phyloP scores from a whole-genome alignment of 768 basidiomycete genomes.

The Lactarius vividus region DNA sequence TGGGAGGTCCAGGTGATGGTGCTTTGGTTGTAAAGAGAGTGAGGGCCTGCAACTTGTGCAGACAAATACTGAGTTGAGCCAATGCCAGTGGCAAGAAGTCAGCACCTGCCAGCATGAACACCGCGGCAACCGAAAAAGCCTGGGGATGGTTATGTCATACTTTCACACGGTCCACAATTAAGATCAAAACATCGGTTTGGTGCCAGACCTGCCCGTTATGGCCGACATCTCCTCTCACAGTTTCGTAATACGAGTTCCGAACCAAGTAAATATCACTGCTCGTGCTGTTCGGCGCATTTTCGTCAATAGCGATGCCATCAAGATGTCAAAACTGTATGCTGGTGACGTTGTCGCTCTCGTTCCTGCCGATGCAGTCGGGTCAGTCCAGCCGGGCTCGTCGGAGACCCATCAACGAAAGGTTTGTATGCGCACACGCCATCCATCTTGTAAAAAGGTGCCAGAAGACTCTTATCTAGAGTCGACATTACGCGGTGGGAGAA shows the following conservation, averaged over 20 bases:
- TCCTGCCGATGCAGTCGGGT: slow-evolving; percentile 28
- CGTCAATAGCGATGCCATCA: slow-evolving; percentile 60
- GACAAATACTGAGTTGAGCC: neutral
- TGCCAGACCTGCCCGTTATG: neutral
- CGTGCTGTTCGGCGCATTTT: slow-evolving; percentile 63
- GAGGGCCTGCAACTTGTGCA: slow-evolving; percentile 11
- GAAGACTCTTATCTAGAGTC: slow-evolving; percentile 38
- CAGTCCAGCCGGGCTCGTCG: slow-evolving; percentile 16
- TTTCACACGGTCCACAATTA: neutral
- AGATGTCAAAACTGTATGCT: slow-evolving; percentile 57
- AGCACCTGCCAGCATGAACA: neutral
- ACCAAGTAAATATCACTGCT: neutral
- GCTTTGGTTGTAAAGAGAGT: slow-evolving; percentile 7
- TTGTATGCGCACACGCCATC: slow-evolving; percentile 20
- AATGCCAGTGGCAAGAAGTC: slow-evolving; percentile 2
- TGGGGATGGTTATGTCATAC: neutral
- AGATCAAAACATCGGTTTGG: neutral
- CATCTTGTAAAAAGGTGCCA: slow-evolving; percentile 18
- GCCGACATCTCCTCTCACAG: slow-evolving; percentile 10
- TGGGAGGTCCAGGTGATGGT: neutral
- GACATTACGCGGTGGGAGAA: slow-evolving; percentile 59
- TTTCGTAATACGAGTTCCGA: slow-evolving; percentile 13
- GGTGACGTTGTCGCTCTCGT: slow-evolving; percentile 66
- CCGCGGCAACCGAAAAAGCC: neutral
- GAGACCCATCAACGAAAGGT: slow-evolving; percentile 19